phyloP scores from a whole-genome alignment of 2,329 filamentous ascomycete species.

The Aspergillus ustus region DNA sequence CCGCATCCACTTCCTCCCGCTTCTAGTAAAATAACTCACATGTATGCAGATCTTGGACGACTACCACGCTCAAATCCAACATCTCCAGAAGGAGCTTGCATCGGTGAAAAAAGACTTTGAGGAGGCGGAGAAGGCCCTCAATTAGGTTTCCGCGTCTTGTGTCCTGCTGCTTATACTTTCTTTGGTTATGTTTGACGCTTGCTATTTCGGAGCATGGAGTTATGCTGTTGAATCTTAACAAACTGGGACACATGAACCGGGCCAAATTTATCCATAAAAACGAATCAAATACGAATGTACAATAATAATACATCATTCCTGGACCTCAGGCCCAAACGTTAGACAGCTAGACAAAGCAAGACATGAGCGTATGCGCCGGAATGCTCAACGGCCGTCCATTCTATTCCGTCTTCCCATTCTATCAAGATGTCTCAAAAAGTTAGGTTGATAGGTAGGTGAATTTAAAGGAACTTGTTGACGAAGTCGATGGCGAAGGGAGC shows the following conservation, averaged over 20 bases:
- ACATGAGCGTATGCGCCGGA: constrained; percentile 9
- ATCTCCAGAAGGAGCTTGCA: constrained; percentile 65
- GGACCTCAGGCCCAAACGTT: constrained; percentile 7
- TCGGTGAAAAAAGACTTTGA: constrained; percentile 64
- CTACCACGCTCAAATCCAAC: constrained; percentile 57
- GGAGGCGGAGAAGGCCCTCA: constrained; percentile 54
- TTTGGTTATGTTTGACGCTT: constrained; percentile 16
- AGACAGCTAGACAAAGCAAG: neutral
- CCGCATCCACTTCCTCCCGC: constrained; percentile 23
- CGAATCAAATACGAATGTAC: constrained; percentile 28
- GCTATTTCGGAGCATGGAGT: constrained; percentile 17
- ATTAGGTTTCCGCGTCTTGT: constrained; percentile 11
- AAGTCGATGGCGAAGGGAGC: constrained; percentile 57
- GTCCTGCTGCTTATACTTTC: neutral
- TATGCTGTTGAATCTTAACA: constrained; percentile 7
- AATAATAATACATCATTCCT: constrained; percentile 43
- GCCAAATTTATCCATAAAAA: constrained; percentile 17
- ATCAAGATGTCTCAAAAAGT: neutral
- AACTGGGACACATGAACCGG: neutral
- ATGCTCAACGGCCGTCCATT: neutral
- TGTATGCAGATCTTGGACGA: constrained; percentile 53
- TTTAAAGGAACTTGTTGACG: constrained; percentile 52
- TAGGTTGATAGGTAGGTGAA: constrained; percentile 4
- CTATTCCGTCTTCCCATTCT: neutral
- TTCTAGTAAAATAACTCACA: constrained; percentile 35